A percentile compares a stretch with the other conserved stretches of the same genome.
Evolutionary conservation across 331 rosid species (phyloP).

Genomic region (Ulmus americana): DNA sequence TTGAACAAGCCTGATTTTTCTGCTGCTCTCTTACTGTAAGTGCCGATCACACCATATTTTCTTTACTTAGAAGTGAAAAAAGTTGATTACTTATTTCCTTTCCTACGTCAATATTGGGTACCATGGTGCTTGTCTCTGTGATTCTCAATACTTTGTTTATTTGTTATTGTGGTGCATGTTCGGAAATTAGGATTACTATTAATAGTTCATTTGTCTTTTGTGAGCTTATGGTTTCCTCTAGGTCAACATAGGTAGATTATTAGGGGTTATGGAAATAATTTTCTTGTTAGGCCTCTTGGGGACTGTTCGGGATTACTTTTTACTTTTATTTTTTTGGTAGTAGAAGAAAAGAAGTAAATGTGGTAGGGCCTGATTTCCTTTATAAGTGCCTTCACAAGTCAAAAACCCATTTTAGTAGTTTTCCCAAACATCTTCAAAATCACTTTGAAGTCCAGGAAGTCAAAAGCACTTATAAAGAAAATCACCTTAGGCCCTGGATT

Average conservation of each 20-base stretch:
- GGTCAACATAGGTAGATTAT: background rate
- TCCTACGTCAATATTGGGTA: background rate
- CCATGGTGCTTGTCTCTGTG: too few species aligned
- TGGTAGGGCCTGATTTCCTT: too few species aligned
- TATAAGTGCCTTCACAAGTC: too few species aligned
- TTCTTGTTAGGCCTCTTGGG: background rate
- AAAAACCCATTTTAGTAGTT: too few species aligned
- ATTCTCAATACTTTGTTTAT: background rate
- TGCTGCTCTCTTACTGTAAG: conserved; percentile 71
- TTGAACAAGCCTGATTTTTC: conserved; percentile 75
- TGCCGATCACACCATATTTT: conserved; percentile 20
- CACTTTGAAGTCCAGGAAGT: too few species aligned
- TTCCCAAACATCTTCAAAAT: too few species aligned
- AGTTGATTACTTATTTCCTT: background rate
- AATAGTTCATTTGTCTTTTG: background rate
- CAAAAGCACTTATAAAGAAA: too few species aligned
- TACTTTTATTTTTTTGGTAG: too few species aligned
- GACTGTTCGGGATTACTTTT: too few species aligned
- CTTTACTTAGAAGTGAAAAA: background rate
- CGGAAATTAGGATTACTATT: background rate
- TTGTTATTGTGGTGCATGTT: background rate
- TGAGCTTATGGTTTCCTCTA: background rate
- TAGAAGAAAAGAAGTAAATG: too few species aligned
- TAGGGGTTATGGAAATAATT: background rate
- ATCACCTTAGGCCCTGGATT: too few species aligned